Evolutionary conservation across 805 yeast species (phyloP), one percentile per base, ranked within the genome.

Genomic region (Candida stauntonica): DNA sequence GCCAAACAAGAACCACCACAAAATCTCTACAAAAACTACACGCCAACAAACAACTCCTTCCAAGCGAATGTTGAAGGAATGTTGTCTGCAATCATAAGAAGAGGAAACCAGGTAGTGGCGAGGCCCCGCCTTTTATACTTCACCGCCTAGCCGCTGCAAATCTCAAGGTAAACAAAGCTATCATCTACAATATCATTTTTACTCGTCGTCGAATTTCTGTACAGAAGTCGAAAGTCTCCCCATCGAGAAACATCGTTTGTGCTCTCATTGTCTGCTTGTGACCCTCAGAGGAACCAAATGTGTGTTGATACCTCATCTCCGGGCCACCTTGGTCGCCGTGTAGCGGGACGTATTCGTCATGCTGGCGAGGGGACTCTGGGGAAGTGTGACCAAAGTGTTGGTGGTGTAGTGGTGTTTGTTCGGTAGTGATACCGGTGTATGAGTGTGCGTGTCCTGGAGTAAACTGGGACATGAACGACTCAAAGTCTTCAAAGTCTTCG

Each of bases 261-360:
- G 36, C 36, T 14, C 26, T 39, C 11, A 33, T 8, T n/a, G 43
- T 41, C 15, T 26, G 29, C 26, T 34, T 38, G n/a, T 41, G 45
- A 9, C 45, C 45, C n/a, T 27, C 39, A 20, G 17, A 17, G 14
- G 31, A 29, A 13, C 42, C 45, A 38, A 41, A 41, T 17, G 42
- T 41, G 13, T 27, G 31, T n/a, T 41, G 45, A 17, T 41, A 38
- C 20, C 45, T 31, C 41, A 38, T 37, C 37, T 37, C 42, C 2
- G 45, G 45, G 12, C 15, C 24, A 16, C 34, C 37, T 11, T 37
- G 29, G 3, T 28, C 38, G 17, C 23, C 33, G n/a, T 15, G 5
- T 7, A 26, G 33, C 7, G 18, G 26, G 17, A 11, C 18, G 16
- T 17, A 21, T 17, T 16, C 7, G 18, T 11, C 12, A 16, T 21